Conservation (phyloP, 2,329 filamentous ascomycete species). For the Ustulina deusta region DNA sequence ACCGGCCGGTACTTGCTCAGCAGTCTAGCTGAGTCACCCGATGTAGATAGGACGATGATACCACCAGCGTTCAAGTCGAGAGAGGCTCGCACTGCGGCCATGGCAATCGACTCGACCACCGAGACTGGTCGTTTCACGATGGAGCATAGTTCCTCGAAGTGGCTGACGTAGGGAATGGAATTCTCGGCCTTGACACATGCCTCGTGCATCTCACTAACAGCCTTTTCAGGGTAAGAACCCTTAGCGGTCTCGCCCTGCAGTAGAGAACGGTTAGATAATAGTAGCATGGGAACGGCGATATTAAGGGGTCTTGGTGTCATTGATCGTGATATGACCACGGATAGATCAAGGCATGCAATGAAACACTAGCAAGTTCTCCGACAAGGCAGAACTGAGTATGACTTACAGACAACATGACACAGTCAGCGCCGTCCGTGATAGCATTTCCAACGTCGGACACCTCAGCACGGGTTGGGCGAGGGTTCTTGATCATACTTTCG, state of each 20-base stretch:
- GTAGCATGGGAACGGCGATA: not conserved
- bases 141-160: constrained; percentile 94
- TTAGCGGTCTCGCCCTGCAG: constrained; percentile 91
- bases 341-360: not conserved
- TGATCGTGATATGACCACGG: not conserved
- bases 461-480: constrained; percentile 95
- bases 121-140: constrained; percentile 85
- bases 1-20: constrained; percentile 98
- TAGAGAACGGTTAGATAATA: constrained; percentile 11
- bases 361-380: not conserved
- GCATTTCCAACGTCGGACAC: constrained; percentile 99
- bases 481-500: constrained; percentile 99
- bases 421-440: constrained; percentile 96
- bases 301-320: not conserved
- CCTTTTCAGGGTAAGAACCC: constrained; percentile 91
- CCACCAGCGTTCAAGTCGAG: constrained; percentile 96
- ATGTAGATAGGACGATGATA: constrained; percentile 96
- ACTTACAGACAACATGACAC: constrained; percentile 89
- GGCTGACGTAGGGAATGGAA: constrained; percentile 94
- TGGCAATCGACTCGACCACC: constrained; percentile 93
- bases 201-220: constrained; percentile 98
- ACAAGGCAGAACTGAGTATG: not conserved
- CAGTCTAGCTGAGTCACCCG: constrained; percentile 92
- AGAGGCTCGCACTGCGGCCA: constrained; percentile 95
- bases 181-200: constrained; percentile 97